phyloP scores from a whole-genome alignment of 2,329 filamentous ascomycete genomes.

The Aureobasidium leucospermi region DNA sequence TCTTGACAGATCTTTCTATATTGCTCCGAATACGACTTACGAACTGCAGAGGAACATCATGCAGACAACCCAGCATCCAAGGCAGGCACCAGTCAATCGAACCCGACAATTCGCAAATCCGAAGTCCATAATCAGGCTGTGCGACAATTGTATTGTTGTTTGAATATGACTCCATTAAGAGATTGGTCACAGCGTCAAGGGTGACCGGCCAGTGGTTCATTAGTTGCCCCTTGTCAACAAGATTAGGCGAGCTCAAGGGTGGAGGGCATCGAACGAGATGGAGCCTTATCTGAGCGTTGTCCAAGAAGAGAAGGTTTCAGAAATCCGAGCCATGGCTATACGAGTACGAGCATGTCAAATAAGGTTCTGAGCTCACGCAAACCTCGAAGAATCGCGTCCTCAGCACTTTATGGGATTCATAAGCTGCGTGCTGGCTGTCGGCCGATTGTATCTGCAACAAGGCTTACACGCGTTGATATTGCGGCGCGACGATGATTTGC shows the following conservation, averaged over 20 bases:
- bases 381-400: neutral
- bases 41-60: neutral
- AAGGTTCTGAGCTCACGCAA: neutral
- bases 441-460: neutral
- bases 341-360: slow-evolving; percentile 1
- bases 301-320: neutral
- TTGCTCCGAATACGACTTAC: neutral
- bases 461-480: neutral
- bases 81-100: neutral
- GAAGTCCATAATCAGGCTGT: no score
- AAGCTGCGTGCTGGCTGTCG: neutral
- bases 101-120: no score
- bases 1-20: neutral
- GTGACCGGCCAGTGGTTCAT: neutral
- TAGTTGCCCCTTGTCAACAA: neutral
- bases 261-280: neutral
- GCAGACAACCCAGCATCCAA: neutral
- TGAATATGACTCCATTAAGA: neutral
- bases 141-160: neutral
- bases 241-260: neutral
- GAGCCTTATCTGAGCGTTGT: neutral
- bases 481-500: neutral
- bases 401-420: no score
- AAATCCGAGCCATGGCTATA: neutral
- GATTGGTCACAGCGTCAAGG: neutral